A percentile compares a stretch with the other conserved stretches of the same genome.
These are phyloP conservation scores for Tuctoria greenei DNA, from an alignment of 176 grass and related monocot genomes.

Conservation along the genomic window DNA sequence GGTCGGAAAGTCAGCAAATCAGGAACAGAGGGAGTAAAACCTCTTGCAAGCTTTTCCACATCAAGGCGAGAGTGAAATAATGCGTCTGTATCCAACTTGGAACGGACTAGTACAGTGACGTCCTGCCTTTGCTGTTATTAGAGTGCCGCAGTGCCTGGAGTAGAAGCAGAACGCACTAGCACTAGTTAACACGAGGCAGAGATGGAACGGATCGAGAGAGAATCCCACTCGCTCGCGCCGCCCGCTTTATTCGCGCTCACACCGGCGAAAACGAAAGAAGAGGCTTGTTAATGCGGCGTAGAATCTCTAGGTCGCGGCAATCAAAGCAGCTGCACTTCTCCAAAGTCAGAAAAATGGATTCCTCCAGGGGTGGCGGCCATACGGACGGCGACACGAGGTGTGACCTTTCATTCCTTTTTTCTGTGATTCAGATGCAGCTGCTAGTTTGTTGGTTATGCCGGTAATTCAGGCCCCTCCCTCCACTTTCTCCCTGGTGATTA, in stretches of 20 bases:
- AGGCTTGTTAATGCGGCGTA: background rate
- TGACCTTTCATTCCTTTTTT: background rate
- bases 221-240: background rate
- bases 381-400: slow-evolving; percentile 25
- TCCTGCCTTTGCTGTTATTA: background rate
- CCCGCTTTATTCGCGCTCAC: slow-evolving; percentile 25
- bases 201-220: background rate
- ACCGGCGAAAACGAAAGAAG: background rate
- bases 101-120: background rate
- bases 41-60: slow-evolving; percentile 29
- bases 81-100: slow-evolving; percentile 44
- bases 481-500: slow-evolving; percentile 3
- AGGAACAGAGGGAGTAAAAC: background rate
- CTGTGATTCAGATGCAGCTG: background rate
- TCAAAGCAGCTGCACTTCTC: background rate
- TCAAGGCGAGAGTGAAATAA: slow-evolving; percentile 38
- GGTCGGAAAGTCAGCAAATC: too few species aligned
- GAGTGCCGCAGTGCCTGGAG: background rate
- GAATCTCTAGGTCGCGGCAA: slow-evolving; percentile 26
- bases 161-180: slow-evolving; percentile 21
- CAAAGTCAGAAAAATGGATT: slow-evolving; percentile 37
- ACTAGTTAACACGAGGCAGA: background rate
- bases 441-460: background rate
- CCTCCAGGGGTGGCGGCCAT: background rate
- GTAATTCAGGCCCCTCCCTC: background rate